Percentiles rank a stretch among this genome's conserved stretches.
Evolutionary conservation across 306 rosid species (phyloP).

Genomic region (Sindora glabra): DNA sequence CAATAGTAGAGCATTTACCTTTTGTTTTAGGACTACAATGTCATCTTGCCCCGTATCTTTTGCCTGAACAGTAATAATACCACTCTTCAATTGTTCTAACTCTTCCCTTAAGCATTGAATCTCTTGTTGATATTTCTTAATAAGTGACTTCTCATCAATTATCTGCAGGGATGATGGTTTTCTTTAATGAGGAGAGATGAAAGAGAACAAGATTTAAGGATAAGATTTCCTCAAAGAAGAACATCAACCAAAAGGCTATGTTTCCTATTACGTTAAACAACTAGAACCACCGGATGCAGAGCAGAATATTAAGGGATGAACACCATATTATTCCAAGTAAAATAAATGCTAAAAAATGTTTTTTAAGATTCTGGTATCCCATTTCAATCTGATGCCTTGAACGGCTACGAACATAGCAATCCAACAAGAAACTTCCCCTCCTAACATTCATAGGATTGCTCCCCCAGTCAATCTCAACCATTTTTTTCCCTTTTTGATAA

Average conservation of each 20-base stretch:
- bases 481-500: no score
- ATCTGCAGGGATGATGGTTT: conserved; percentile 48
- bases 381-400: neutral
- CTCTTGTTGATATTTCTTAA: conserved; percentile 94
- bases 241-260: neutral
- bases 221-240: conserved; percentile 1
- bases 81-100: conserved; percentile 78
- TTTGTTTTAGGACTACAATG: conserved; percentile 77
- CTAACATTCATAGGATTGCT: conserved; percentile 1
- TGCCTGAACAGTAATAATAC: conserved; percentile 64
- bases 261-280: neutral
- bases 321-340: conserved; percentile 1
- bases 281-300: neutral
- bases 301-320: conserved; percentile 3
- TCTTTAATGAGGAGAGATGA: neutral
- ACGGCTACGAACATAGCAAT: conserved; percentile 1
- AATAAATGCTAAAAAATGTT: neutral
- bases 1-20: no score
- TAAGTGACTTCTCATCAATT: conserved; percentile 97
- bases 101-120: conserved; percentile 87
- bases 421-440: neutral
- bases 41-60: conserved; percentile 63
- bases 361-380: neutral
- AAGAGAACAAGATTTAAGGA: neutral
- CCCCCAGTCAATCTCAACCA: no score